Conservation (phyloP, 371 early-diverging fungal species). For the Rhizopus stolonifer region DNA sequence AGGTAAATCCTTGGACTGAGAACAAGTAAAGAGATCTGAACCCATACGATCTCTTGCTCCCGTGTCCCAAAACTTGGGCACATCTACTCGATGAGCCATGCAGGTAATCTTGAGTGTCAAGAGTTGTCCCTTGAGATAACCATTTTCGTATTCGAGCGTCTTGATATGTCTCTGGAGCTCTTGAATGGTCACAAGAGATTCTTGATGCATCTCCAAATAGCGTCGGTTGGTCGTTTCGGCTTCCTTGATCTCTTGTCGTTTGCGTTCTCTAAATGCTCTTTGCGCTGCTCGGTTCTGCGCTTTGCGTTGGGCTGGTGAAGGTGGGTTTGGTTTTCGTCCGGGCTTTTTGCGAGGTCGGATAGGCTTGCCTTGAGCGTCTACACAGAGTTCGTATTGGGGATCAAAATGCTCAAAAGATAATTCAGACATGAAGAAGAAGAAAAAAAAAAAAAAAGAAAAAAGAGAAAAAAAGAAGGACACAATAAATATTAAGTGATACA, state of each 20-base stretch:
- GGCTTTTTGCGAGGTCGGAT: slow-evolving; percentile 46
- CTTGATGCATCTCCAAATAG: slow-evolving; percentile 31
- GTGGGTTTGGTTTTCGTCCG: slow-evolving; percentile 49
- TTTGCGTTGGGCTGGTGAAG: slow-evolving; percentile 59
- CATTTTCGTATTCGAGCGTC: slow-evolving; percentile 32
- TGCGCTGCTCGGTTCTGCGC: slow-evolving; percentile 79
- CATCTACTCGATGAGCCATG: slow-evolving; percentile 32
- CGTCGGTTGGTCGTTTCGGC: slow-evolving; percentile 54
- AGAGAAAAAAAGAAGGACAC: background rate
- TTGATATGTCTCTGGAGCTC: slow-evolving; percentile 19
- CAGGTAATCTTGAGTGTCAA: slow-evolving; percentile 38
- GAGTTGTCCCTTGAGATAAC: slow-evolving; percentile 33
- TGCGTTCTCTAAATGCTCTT: slow-evolving; percentile 75
- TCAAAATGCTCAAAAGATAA: slow-evolving; percentile 48
- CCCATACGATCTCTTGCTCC: slow-evolving; percentile 34
- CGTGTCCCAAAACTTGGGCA: slow-evolving; percentile 40
- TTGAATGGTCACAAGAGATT: slow-evolving; percentile 29
- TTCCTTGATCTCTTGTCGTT: slow-evolving; percentile 70
- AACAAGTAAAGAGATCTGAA: slow-evolving; percentile 29
- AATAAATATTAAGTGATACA: too few species aligned
- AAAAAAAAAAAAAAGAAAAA: background rate
- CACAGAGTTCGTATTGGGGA: slow-evolving; percentile 38
- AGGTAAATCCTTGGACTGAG: slow-evolving; percentile 35
- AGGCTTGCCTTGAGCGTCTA: slow-evolving; percentile 36
- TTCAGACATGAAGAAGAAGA: slow-evolving; percentile 15